Percentiles rank a stretch among this genome's conserved stretches.
phyloP scores from a whole-genome alignment of 2,329 filamentous ascomycete species.

The Hymenoscyphus repandus region DNA sequence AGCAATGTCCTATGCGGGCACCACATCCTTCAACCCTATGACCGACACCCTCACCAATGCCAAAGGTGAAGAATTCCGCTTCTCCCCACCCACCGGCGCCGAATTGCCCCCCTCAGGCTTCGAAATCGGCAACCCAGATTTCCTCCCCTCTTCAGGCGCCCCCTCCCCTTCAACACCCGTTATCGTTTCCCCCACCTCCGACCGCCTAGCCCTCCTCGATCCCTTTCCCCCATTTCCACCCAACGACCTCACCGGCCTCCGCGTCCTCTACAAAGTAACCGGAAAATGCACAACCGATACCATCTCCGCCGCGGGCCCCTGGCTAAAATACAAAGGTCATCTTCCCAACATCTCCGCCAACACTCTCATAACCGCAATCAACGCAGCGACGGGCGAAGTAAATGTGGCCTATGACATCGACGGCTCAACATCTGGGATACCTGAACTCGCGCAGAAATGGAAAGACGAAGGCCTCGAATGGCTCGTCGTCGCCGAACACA shows the following conservation, averaged over 20 bases:
- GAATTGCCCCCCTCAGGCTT: conserved; percentile 62
- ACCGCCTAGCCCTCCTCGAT: conserved; percentile 84
- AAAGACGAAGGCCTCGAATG: conserved; percentile 69
- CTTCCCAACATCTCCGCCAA: conserved; percentile 97
- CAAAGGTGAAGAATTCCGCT: conserved; percentile 77
- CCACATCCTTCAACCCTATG: conserved; percentile 92
- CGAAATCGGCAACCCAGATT: conserved; percentile 67
- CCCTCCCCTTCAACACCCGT: conserved; percentile 69
- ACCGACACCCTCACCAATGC: conserved; percentile 79
- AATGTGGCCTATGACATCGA: conserved; percentile 88
- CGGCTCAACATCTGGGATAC: conserved; percentile 71
- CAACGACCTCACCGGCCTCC: conserved; percentile 68
- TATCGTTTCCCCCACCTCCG: conserved; percentile 78
- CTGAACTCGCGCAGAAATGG: conserved; percentile 82
- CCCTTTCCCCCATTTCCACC: conserved; percentile 82
- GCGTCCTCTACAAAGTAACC: conserved; percentile 90
- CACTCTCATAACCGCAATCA: conserved; percentile 91
- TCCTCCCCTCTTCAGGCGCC: conserved; percentile 66
- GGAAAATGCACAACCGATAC: conserved; percentile 99
- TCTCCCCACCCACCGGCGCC: conserved; percentile 70
- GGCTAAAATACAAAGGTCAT: conserved; percentile 99
- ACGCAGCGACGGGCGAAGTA: conserved; percentile 86
- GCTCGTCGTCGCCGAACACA: conserved; percentile 96
- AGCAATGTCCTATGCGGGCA: conserved; percentile 88
- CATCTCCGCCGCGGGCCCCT: conserved; percentile 92